Evolutionary conservation across 108 stramenopile species (phyloP), one percentile per base, ranked within the genome.

Genomic region (Cyclotella baltica): DNA sequence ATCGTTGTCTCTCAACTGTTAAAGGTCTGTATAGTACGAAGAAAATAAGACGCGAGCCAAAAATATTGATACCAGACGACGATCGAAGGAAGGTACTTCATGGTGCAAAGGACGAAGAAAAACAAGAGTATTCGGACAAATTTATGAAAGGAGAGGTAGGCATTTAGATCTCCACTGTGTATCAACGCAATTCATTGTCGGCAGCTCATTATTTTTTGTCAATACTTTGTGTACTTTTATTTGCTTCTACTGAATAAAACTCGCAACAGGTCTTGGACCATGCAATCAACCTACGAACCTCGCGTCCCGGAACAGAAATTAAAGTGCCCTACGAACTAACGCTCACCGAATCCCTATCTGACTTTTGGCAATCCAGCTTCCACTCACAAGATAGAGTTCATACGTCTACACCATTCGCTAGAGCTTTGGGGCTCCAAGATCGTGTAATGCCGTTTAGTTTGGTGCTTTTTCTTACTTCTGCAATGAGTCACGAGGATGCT

Each of bases 351-450:
- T 68, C 78, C 35, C 71, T 96, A 15, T 73, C 76, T 31, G 95
- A 93, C 15, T 92, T 96, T 62, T 96, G 95, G 95, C 89, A 89
- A 25, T 86, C 84, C 51, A 90, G 90, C 23, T 96, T 96, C 77
- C 88, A 91, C 81, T 81, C 88, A 8, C 93, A 96, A 69, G 91
- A 94, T 76, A 75, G 96, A 56, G 90, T 96, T 55, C 88, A 92
- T 80, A 93, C 96, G 40, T 89, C 88, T 20, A 89, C 90, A 6
- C 93, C 96, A n/a, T 96, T 94, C 73, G 92, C 93, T 8, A 83
- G 96, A 30, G 79, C 78, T 27, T 73, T 96, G 33, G 93, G 92
- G 22, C 83, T 96, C 13, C 92, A 96, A 83, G 93, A 96, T 77
- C 77, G 89, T 65, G 88, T 93, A 9, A 78, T 94, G 59, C 61